phyloP scores from a whole-genome alignment of 2,329 filamentous ascomycete genomes.

The Pezicula radicicola region DNA sequence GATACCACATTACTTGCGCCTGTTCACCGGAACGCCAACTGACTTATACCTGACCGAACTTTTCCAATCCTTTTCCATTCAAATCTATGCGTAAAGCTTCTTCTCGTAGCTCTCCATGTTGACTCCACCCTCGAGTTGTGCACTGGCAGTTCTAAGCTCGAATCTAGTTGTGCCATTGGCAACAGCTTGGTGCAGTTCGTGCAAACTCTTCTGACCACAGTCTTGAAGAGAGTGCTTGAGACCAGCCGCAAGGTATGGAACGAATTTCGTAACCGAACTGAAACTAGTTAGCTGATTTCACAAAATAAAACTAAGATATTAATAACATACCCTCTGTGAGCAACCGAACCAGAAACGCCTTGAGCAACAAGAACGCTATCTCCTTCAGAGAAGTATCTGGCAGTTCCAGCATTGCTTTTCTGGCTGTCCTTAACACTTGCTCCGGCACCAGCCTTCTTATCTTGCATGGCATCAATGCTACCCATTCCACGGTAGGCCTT shows the following conservation, averaged over 20 bases:
- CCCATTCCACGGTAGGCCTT: conserved; percentile 99
- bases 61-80: neutral
- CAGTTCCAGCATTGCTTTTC: conserved; percentile 89
- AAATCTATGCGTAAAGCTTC: conserved; percentile 85
- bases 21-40: neutral
- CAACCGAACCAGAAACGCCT: conserved; percentile 85
- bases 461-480: conserved; percentile 98
- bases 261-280: conserved; percentile 82
- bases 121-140: conserved; percentile 93
- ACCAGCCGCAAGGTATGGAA: conserved; percentile 92
- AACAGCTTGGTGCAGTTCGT: conserved; percentile 74
- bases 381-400: conserved; percentile 96
- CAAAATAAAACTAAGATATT: neutral
- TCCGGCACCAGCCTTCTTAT: conserved; percentile 90
- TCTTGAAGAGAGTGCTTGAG: conserved; percentile 98
- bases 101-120: conserved; percentile 99
- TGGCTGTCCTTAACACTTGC: conserved; percentile 60
- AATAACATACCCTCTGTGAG: conserved; percentile 61
- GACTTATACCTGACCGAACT: neutral
- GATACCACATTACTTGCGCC: neutral
- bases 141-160: conserved; percentile 90
- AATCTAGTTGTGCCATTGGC: conserved; percentile 77
- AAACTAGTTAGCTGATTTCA: neutral
- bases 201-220: conserved; percentile 79
- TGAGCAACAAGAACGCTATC: conserved; percentile 94